Base-by-base conservation (phyloP, 352 stramenopile species). In the Peronospora destructor region DNA sequence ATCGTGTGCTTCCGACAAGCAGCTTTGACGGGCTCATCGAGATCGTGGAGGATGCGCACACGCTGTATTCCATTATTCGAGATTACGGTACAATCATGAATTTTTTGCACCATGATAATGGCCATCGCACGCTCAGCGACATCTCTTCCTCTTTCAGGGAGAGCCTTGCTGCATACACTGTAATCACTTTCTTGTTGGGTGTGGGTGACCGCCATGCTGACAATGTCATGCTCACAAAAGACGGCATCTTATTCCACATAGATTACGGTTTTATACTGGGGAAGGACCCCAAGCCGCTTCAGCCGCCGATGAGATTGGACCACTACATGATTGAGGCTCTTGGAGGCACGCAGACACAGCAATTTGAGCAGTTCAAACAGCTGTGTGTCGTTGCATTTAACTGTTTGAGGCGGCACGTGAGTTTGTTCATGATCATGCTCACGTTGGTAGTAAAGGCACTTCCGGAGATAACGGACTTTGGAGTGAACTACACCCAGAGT, bases 181-280 rank as follows among this genome's bases (percentile, higher is more conserved):
- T 99, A 30, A 98, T 99, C 45, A 99, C 96, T 21, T 99, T 99
- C 61, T 61, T 99, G 12, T 61, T 99, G n/a, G 95, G 95, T 25
- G 95, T 99, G 40, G 97, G 97, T 19, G 97, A 99, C 73, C 77
- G 97, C 4, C 97, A 99, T 61, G 82, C 98, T 5, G 96, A 99
- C 68, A 99, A 99, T 64, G 95, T 99, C 41, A 98, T 99, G 94
- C 77, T 99, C 4, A 93, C 82, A 28, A 89, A 90, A 32, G 87
- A 91, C 56, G 97, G 97, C 9, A 90, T 97, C 53, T 82, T 99
- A 29, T 99, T 99, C 71, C 97, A 99, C 60, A 99, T 99, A 62
- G 97, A 98, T 75, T 99, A 98, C 66, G 95, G 95, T 4, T 99
- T 98, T 59, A 98, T 99, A 51, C 86, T 99, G 52, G 96, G 96